Evolutionary conservation across 495 filamentous ascomycete genomes (phyloP), one percentile per base, ranked within the genome.

Genomic region (Neurospora sp.): DNA sequence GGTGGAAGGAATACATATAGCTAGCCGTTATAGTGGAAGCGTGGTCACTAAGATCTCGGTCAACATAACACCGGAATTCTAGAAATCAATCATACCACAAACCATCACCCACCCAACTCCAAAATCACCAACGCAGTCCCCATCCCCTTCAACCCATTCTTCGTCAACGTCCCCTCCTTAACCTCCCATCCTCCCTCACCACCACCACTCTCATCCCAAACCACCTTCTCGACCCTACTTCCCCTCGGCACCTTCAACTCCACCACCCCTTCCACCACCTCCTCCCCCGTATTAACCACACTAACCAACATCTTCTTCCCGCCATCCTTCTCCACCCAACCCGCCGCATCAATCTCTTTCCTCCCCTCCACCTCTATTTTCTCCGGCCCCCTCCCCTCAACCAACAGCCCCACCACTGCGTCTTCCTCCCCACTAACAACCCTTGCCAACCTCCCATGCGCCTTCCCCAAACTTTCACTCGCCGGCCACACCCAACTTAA

Each of bases 401-500:
- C 80, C 71, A 88, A 72, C 48, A 88, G 84, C 44, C 80, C 82
- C 14, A 79, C 76, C 16, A 86, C 82, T 4, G 18, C 42, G 1
- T 81, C 79, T 9, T 74, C 54, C 14, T 62, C 23, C 3, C 69
- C 70, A 0, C 81, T 84, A 20, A 89, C 78, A 0, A 86, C 84
- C 54, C 72, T 78, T 16, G 84, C 83, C 80, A 89, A 79, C 54
- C 73, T 40, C 31, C 86, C 84, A 72, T 85, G 85, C 12, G 82
- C 84, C 6, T 73, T 76, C 59, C 82, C 85, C 18, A 89, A 71
- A 5, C 75, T 74, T 1, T 75, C 74, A 37, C 79, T 84, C 10
- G 83, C 83, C 0, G 88, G 89, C 80, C 83, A 90, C 14, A 84
- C 83, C 89, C 89, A 90, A 9, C 81, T 77, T 12, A 85, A 78